Evolutionary conservation across 2,329 filamentous ascomycete species (phyloP).

Genomic region (Colletotrichum lini): DNA sequence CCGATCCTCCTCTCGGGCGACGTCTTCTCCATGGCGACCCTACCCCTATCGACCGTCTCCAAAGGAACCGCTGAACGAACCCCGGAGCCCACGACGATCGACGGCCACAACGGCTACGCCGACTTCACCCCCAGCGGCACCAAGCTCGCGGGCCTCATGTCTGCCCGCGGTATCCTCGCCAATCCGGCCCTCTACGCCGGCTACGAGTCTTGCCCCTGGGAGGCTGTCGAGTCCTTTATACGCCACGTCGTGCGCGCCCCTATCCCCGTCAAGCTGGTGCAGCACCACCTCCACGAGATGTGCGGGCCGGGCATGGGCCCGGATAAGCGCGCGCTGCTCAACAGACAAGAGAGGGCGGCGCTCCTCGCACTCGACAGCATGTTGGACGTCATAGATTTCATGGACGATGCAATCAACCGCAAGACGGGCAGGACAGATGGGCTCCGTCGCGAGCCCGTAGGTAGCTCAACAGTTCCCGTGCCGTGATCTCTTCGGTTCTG

Average conservation of each 20-base stretch:
- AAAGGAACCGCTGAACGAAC: slow-evolving; percentile 15
- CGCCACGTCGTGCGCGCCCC: slow-evolving; percentile 69
- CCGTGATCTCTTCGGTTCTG: slow-evolving; percentile 11
- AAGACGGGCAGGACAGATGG: slow-evolving; percentile 40
- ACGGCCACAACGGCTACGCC: slow-evolving; percentile 19
- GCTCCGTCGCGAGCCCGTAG: slow-evolving; percentile 22
- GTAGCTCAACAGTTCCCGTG: slow-evolving; percentile 17
- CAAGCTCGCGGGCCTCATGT: slow-evolving; percentile 76
- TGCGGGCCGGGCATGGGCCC: slow-evolving; percentile 68
- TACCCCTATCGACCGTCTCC: slow-evolving; percentile 58
- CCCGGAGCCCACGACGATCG: slow-evolving; percentile 1
- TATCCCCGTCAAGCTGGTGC: slow-evolving; percentile 73
- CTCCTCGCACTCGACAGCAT: slow-evolving; percentile 67
- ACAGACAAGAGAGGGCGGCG: slow-evolving; percentile 67
- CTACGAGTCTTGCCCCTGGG: slow-evolving; percentile 70
- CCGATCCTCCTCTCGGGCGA: slow-evolving; percentile 80
- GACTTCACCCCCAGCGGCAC: slow-evolving; percentile 57
- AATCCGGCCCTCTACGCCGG: slow-evolving; percentile 78
- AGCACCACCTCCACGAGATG: slow-evolving; percentile 80
- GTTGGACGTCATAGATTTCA: slow-evolving; percentile 72
- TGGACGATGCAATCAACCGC: slow-evolving; percentile 65
- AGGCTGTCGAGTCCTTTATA: slow-evolving; percentile 75
- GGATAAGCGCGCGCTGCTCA: slow-evolving; percentile 67
- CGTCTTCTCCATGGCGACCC: slow-evolving; percentile 69
- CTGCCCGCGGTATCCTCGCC: slow-evolving; percentile 76